Base-by-base conservation (phyloP, 352 stramenopile species). In the Globisporangium camurandrum region DNA sequence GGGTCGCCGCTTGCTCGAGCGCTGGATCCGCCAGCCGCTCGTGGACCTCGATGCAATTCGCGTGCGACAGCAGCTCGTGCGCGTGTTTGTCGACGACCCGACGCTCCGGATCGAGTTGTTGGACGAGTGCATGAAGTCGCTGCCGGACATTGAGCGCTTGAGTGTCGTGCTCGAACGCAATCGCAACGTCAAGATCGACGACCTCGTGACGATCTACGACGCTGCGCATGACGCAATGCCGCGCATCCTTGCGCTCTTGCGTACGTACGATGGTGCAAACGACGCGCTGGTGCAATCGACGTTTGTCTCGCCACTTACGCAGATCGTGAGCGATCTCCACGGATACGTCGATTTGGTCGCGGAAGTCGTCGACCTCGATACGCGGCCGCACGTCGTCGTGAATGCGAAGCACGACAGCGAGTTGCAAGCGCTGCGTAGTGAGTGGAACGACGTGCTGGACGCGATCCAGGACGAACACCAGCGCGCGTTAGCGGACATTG, bases 1-100 rank as follows among this genome's bases (percentile, higher is more conserved):
- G 89, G 96, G 96, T 0, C 76, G 78, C 49, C 73, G 88, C 0
- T 62, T 97, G 22, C 73, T 99, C 23, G 86, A 98, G 65, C 75
- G 93, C n/a, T 99, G 97, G 97, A 88, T 99, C 45, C 76, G 94
- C 41, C 95, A 99, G 68, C 97, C 97, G 20, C 75, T 99, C 20
- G 61, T 98, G 0, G 71, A 98, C 53, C 60, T 95, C 1, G 55
- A 66, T 9, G 57, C 75, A 17, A 98, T 99, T 56, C 52, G 77
- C 20, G 62, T 62, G 24, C 83, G 96, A 27, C 93, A 98, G 55
- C 80, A 96, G 51, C 59, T 96, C 12, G 95, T 99, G 6, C 77
- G 88, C 37, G 62, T 86, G 22, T 95, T 99, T 61, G 78, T 98
- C 16, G 74, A 98, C 39, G 77, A 97, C 14, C 62, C 75, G 12